A percentile compares a stretch with the other conserved stretches of the same genome.
Conservation (phyloP, 257 asterid species). For the Paulownia fortunei region DNA sequence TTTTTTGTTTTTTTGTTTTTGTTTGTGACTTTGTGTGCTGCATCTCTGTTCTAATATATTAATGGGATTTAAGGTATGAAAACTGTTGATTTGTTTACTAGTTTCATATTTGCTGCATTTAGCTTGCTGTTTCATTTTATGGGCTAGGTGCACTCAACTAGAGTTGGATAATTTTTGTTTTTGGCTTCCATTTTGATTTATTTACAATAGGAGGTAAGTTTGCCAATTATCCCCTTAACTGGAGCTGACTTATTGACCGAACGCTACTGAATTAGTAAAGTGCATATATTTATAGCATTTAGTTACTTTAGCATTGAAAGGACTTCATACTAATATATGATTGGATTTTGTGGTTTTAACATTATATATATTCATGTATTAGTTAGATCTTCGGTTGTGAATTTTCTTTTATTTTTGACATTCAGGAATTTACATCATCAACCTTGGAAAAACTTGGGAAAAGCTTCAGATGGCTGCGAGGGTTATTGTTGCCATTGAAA, state of each 20-base stretch:
- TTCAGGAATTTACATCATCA: constrained; percentile 52
- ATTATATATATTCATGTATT: background rate
- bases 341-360: background rate
- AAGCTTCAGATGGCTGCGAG: constrained; percentile 57
- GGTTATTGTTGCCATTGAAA: constrained; percentile 53
- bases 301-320: background rate
- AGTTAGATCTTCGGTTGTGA: background rate
- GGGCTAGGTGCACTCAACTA: background rate
- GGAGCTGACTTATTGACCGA: background rate
- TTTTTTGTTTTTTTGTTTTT: background rate
- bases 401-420: background rate
- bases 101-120: no score
- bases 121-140: background rate
- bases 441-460: constrained; percentile 56
- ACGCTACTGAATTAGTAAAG: background rate
- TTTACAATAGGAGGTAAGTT: background rate
- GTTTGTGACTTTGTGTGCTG: background rate
- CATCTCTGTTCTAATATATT: background rate
- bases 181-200: background rate
- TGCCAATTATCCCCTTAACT: background rate
- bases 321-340: background rate
- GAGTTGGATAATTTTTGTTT: background rate
- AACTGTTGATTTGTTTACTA: no score
- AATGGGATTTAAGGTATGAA: background rate
- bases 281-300: background rate